These are phyloP conservation scores for Leccinum obscurum DNA, from an alignment of 768 basidiomycete species.

Conservation along the genomic window DNA sequence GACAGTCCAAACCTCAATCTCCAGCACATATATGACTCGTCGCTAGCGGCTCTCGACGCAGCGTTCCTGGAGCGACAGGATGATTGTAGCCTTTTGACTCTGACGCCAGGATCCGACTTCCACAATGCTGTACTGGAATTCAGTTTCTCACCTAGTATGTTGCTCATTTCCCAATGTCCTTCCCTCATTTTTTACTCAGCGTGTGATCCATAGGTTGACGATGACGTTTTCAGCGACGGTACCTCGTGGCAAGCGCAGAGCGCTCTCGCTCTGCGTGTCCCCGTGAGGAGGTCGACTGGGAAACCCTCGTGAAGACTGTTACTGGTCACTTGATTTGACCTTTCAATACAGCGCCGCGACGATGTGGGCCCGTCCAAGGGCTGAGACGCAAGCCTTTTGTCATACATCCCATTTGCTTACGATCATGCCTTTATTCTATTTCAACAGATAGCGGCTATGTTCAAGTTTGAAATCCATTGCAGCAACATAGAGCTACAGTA, in stretches of 20 bases:
- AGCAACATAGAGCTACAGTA: too few species aligned
- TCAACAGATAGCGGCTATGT: not conserved
- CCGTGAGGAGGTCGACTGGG: not conserved
- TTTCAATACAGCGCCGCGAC: not conserved
- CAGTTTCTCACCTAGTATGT: not conserved
- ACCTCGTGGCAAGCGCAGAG: conserved; percentile 2
- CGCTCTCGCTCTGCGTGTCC: conserved; percentile 9
- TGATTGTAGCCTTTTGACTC: not conserved
- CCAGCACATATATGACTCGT: not conserved
- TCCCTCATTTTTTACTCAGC: not conserved
- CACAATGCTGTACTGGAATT: not conserved
- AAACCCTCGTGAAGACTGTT: conserved; percentile 19
- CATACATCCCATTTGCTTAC: not conserved
- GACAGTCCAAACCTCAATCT: not conserved
- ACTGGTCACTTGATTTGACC: too few species aligned
- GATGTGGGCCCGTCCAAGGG: not conserved
- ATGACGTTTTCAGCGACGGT: conserved; percentile 4
- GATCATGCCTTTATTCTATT: not conserved
- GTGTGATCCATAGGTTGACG: not conserved
- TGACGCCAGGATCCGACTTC: conserved; percentile 3
- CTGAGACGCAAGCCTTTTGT: not conserved
- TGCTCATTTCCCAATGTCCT: conserved; percentile 7
- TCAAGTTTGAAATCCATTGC: not conserved
- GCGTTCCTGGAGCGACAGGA: not conserved
- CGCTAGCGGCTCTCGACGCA: conserved; percentile 6